These are phyloP conservation scores for Stylonectria norvegica DNA, from an alignment of 2,329 filamentous ascomycete genomes.

Conservation along the genomic window DNA sequence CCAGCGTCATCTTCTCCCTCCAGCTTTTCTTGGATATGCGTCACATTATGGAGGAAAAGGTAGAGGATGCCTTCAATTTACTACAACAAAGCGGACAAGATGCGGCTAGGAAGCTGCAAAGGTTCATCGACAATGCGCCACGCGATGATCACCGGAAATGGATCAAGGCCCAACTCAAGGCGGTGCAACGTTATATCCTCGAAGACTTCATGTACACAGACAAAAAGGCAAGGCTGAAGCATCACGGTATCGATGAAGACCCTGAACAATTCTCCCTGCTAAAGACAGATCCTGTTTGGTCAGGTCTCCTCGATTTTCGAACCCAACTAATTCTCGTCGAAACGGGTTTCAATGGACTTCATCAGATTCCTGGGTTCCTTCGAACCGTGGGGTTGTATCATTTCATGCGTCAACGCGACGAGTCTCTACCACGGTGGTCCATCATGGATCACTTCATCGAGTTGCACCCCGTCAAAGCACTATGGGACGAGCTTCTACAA, in stretches of 20 bases:
- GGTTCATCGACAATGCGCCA: background rate
- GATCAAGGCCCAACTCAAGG: background rate
- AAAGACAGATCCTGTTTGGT: background rate
- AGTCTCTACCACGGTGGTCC: background rate
- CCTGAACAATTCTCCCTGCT: background rate
- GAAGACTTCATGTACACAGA: background rate
- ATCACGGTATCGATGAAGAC: background rate
- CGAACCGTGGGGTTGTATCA: background rate
- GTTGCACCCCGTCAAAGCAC: background rate
- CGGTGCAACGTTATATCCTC: background rate
- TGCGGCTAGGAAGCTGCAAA: background rate
- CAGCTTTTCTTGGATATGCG: slow-evolving; percentile 1
- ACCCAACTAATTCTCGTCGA: background rate
- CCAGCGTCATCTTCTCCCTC: background rate
- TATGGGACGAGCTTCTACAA: background rate
- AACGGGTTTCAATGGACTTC: background rate
- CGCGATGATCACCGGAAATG: background rate
- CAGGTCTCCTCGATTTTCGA: background rate
- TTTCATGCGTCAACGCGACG: background rate
- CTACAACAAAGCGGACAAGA: background rate
- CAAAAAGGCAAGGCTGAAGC: background rate
- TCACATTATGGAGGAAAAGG: background rate
- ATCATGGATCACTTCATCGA: background rate
- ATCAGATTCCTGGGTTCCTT: background rate
- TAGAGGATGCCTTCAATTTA: background rate